These are phyloP conservation scores for Ophioceras dolichostomum DNA, from an alignment of 2,329 filamentous ascomycete genomes.

Conservation along the genomic window DNA sequence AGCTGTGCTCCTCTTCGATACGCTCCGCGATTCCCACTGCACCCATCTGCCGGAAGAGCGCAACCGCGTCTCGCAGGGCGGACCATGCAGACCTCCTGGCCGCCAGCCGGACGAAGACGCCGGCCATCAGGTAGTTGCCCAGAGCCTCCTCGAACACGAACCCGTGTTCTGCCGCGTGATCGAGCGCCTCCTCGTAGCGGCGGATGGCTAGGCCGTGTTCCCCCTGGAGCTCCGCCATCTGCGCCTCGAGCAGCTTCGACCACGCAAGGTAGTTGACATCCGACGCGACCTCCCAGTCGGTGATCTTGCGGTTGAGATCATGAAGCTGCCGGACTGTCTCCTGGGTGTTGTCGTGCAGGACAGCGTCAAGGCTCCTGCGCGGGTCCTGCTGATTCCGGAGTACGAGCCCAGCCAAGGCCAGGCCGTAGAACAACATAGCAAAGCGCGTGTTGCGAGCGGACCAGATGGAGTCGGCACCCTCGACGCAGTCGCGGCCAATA, in stretches of 20 bases:
- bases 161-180: constrained; percentile 56
- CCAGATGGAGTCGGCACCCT: constrained; percentile 39
- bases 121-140: constrained; percentile 61
- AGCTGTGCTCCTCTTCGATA: constrained; percentile 55
- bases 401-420: constrained; percentile 40
- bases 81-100: constrained; percentile 56
- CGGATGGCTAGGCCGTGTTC: constrained; percentile 46
- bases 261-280: constrained; percentile 61
- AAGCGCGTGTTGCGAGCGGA: constrained; percentile 45
- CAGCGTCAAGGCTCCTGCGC: constrained; percentile 11
- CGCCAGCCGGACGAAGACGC: constrained; percentile 52
- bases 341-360: too few relatives aligned
- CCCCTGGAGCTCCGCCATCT: constrained; percentile 49
- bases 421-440: constrained; percentile 46
- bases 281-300: constrained; percentile 50
- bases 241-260: constrained; percentile 56
- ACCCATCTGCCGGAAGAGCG: constrained; percentile 55
- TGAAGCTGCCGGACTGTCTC: constrained; percentile 40
- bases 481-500: constrained; percentile 36
- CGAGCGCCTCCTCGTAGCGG: constrained; percentile 58
- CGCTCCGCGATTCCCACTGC: constrained; percentile 57
- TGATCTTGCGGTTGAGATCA: constrained; percentile 45
- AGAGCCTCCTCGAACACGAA: constrained; percentile 62
- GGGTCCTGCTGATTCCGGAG: constrained; percentile 37
- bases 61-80: constrained; percentile 55